Evolutionary conservation across 148 eudicot genomes (phyloP).

Genomic region (Vaccinium corymbosum): DNA sequence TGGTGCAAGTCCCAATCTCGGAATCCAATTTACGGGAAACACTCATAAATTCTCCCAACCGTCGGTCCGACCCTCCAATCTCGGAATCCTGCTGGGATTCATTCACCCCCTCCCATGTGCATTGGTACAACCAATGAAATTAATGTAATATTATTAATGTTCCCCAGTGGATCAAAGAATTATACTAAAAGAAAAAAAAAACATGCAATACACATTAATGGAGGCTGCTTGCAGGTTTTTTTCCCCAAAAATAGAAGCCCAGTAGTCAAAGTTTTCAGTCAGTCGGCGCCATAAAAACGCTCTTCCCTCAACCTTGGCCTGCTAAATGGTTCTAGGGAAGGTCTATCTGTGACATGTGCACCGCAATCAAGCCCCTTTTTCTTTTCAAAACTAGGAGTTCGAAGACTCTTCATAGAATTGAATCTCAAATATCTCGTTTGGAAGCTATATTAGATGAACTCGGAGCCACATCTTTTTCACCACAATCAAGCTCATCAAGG

Average conservation of each 20-base stretch:
- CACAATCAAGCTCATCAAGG: too few relatives aligned
- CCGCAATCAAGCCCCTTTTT: neutral
- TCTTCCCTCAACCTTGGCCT: neutral
- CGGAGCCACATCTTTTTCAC: too few relatives aligned
- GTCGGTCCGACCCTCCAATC: neutral
- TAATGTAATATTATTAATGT: neutral
- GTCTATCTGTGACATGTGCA: neutral
- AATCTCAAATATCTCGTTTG: too few relatives aligned
- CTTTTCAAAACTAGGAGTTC: too few relatives aligned
- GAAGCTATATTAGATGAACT: too few relatives aligned
- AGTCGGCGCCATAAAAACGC: neutral
- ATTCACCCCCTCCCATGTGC: neutral
- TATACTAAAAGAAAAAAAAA: neutral
- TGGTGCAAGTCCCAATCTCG: neutral
- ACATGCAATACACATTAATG: neutral
- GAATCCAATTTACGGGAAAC: neutral
- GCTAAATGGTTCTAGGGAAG: neutral
- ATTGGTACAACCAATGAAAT: neutral
- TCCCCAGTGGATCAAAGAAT: neutral
- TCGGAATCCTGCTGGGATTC: neutral
- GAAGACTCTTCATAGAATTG: too few relatives aligned
- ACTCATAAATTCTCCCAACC: neutral
- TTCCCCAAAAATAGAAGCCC: constrained; percentile 1
- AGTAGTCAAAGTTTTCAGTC: neutral
- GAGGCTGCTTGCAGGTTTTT: too few relatives aligned